These are phyloP conservation scores for Cenchrus purpureus DNA, from an alignment of 176 grass and related monocot species.

Conservation along the genomic window DNA sequence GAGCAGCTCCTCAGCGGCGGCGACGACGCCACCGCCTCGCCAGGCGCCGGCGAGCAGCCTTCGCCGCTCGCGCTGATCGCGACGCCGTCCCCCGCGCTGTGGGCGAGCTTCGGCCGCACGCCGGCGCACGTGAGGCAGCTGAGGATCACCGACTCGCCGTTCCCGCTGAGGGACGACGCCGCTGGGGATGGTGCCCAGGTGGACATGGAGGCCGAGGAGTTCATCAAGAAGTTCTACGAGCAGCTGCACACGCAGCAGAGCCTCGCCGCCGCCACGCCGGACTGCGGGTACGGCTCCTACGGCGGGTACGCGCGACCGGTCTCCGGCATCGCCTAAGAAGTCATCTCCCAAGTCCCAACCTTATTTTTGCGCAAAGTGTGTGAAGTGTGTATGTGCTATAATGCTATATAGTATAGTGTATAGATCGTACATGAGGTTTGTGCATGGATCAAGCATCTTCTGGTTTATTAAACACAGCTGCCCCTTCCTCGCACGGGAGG, in stretches of 20 bases:
- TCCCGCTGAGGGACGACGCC: conserved; percentile 53
- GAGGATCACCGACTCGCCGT: conserved; percentile 91
- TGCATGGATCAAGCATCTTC: conserved; percentile 37
- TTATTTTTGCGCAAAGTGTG: conserved; percentile 24
- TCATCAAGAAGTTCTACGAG: conserved; percentile 77
- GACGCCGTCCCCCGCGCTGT: conserved; percentile 52
- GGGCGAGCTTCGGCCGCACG: conserved; percentile 63
- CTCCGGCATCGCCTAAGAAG: conserved; percentile 44
- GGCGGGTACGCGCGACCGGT: conserved; percentile 21
- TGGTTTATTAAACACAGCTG: too few species aligned
- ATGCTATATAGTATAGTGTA: not conserved
- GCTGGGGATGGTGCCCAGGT: conserved; percentile 26
- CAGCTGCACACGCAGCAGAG: conserved; percentile 67
- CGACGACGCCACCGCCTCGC: not conserved
- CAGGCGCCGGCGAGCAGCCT: conserved; percentile 1
- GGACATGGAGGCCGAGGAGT: conserved; percentile 68
- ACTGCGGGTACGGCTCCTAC: conserved; percentile 29
- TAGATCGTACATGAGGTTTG: not conserved
- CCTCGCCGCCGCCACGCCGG: conserved; percentile 52
- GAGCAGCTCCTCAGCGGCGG: conserved; percentile 31
- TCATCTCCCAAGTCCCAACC: not conserved
- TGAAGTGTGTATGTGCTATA: conserved; percentile 20
- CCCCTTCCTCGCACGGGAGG: too few species aligned
- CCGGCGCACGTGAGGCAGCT: conserved; percentile 64
- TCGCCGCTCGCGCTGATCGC: conserved; percentile 29